Percentiles rank a stretch among this genome's conserved stretches.
Evolutionary conservation across 352 stramenopile genomes (phyloP).

Genomic region (Elongisporangium prolatum): DNA sequence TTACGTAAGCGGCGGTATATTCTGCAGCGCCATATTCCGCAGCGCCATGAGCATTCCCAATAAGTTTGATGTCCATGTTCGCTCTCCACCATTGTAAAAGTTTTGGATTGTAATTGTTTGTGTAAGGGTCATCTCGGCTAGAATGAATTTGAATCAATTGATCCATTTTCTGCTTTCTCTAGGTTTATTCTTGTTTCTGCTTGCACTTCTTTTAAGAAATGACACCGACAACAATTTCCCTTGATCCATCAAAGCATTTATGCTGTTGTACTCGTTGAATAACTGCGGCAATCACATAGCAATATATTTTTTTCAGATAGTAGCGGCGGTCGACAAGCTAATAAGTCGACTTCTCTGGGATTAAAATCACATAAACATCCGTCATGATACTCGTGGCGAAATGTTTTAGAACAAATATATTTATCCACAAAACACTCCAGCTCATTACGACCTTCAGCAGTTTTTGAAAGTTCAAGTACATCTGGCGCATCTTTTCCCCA

Average conservation of each 20-base stretch:
- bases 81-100: constrained; percentile 9
- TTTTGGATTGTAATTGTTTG: constrained; percentile 7
- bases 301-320: too few species aligned
- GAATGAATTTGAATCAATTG: too few species aligned
- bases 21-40: constrained; percentile 19
- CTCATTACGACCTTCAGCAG: neutral
- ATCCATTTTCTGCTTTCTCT: too few species aligned
- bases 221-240: constrained; percentile 8
- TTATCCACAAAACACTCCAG: too few species aligned
- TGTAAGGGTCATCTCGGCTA: constrained; percentile 4
- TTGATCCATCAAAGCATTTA: constrained; percentile 3
- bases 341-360: too few species aligned
- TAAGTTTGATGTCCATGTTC: constrained; percentile 24
- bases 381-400: too few species aligned
- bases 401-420: too few species aligned
- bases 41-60: constrained; percentile 20
- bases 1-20: constrained; percentile 22
- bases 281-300: too few species aligned
- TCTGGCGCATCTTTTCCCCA: constrained; percentile 18
- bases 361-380: too few species aligned
- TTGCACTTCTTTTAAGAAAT: constrained; percentile 5
- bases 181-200: neutral
- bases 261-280: constrained; percentile 17
- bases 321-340: too few species aligned
- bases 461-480: constrained; percentile 11